Base-by-base conservation (phyloP, 2,329 filamentous ascomycete species). In the Colletotrichum navitas region DNA sequence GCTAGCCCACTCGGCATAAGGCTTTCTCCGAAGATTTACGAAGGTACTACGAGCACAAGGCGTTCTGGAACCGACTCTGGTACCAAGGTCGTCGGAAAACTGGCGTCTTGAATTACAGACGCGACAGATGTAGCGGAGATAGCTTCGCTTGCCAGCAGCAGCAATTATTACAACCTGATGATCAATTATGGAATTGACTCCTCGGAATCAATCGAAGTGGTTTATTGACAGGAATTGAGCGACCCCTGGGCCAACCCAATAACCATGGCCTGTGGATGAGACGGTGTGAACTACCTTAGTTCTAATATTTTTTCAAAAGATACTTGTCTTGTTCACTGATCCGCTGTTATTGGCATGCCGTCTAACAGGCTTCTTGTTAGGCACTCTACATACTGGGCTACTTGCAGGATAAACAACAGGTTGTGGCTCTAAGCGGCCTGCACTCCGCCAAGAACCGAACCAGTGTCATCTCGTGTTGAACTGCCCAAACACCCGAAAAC, bases 321-420 rank as follows among this genome's bases (percentile, higher is more conserved):
- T 8, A 7, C 12, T 34, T 18, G 7, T 41, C 43, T 58, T 3
- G 10, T 1, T 26, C 5, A 66, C 24, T 10, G 6, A 18, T 29
- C 43, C 18, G 21, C 24, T 24, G 29, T 11, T 55, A 29, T 18
- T n/a, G 29, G 29, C 58, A 41, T 59, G 24, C 54, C 65, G 47
- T 71, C 29, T 63, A 54, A 52, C 21, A 10, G 55, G 34, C 47
- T 29, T 71, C 29, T 59, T 55, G 45, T 59, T 55, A 45, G 45
- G 56, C 69, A 64, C 66, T 72, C 65, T 64, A 72, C 69, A 69
- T 60, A 72, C 26, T 64, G 43, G 39, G 32, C 59, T 60, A 45
- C 24, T 26, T 32, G n/a, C 29, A 60, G 39, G 36, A 21, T 29
- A 12, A 21, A 36, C 39, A 29, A 34, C 59, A 29, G 21, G 39